Conservation (phyloP, 2,329 filamentous ascomycete species). For the Penicillium sp. region DNA sequence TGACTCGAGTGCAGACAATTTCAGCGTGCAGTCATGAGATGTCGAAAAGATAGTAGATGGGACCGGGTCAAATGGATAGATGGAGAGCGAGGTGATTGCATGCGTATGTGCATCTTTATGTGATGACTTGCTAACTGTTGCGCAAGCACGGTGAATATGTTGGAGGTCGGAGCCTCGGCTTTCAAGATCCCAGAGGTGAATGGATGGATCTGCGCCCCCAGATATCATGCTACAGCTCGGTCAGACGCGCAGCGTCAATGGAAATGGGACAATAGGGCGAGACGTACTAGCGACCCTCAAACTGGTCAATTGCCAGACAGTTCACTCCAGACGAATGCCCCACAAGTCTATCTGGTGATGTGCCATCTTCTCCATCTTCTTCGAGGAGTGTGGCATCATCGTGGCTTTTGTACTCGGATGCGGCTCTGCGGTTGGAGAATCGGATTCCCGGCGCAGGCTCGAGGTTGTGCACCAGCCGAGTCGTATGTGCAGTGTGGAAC, state of each 20-base stretch:
- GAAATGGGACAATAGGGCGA: not conserved
- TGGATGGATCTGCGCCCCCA: constrained; percentile 75
- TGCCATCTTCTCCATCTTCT: constrained; percentile 13
- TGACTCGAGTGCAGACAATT: constrained; percentile 38
- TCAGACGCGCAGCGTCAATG: no score
- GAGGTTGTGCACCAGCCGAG: constrained; percentile 62
- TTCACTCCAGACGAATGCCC: constrained; percentile 77
- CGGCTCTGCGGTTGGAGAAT: constrained; percentile 57
- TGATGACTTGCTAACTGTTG: constrained; percentile 36
- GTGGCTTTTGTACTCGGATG: constrained; percentile 5
- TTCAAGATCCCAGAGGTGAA: constrained; percentile 85
- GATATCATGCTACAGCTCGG: constrained; percentile 60
- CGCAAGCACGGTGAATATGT: constrained; percentile 50
- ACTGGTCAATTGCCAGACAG: constrained; percentile 70
- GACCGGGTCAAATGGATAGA: constrained; percentile 45
- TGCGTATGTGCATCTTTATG: constrained; percentile 39
- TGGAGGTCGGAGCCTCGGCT: constrained; percentile 45
- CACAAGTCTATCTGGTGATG: constrained; percentile 24
- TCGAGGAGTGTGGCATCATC: constrained; percentile 10
- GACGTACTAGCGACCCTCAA: constrained; percentile 66
- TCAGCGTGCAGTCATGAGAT: constrained; percentile 42
- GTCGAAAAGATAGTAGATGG: constrained; percentile 44
- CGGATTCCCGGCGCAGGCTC: constrained; percentile 60
- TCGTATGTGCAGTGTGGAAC: constrained; percentile 61
- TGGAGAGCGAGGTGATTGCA: constrained; percentile 43